Evolutionary conservation across 495 filamentous ascomycete species (phyloP).

Genomic region (Aspergillus cavernicola): DNA sequence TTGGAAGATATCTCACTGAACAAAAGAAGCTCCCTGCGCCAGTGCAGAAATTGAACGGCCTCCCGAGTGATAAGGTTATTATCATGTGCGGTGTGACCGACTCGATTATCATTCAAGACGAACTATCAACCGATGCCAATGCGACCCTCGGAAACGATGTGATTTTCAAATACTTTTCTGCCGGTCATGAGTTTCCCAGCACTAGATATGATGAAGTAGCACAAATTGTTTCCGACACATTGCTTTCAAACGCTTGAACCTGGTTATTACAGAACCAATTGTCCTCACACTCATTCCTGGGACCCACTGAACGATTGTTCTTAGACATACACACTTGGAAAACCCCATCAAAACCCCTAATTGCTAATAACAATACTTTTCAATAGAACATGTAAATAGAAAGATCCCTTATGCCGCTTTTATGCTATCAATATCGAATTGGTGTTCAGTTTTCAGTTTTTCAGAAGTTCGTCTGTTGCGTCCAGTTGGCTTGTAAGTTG

Average conservation of each 20-base stretch:
- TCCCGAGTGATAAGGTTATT: slow-evolving; percentile 48
- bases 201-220: slow-evolving; percentile 50
- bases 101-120: slow-evolving; percentile 49
- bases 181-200: slow-evolving; percentile 57
- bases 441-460: slow-evolving; percentile 14
- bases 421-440: background rate
- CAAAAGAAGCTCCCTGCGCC: slow-evolving; percentile 28
- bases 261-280: background rate
- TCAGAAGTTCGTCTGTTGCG: slow-evolving; percentile 34
- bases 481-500: slow-evolving; percentile 35
- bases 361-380: slow-evolving; percentile 1
- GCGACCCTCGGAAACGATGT: slow-evolving; percentile 48
- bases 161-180: slow-evolving; percentile 45
- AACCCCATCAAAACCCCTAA: background rate
- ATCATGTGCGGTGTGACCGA: slow-evolving; percentile 54
- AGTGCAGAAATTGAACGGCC: slow-evolving; percentile 21
- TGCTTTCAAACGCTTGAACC: slow-evolving; percentile 26
- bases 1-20: slow-evolving; percentile 48
- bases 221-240: slow-evolving; percentile 36
- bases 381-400: slow-evolving; percentile 31
- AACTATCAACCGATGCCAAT: slow-evolving; percentile 54
- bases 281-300: background rate
- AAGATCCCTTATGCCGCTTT: background rate
- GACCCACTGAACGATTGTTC: slow-evolving; percentile 3
- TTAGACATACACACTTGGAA: slow-evolving; percentile 7